Conservation (phyloP, 2,329 filamentous ascomycete species). For the Colletotrichum liriopes region DNA sequence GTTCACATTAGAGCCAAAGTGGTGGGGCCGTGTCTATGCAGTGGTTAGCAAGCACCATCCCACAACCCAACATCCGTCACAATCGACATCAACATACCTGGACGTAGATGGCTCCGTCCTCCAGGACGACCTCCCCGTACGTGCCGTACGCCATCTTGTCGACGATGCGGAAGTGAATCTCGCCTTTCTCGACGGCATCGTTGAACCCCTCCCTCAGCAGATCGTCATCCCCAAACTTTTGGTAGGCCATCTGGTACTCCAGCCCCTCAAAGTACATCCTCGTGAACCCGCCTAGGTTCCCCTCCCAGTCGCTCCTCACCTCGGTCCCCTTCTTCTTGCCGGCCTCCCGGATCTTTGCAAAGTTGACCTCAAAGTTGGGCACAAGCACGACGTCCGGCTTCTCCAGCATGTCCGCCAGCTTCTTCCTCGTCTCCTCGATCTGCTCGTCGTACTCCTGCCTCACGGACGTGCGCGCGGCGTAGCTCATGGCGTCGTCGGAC, state of each 20-base stretch:
- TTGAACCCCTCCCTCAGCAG: constrained; percentile 65
- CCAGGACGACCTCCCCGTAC: constrained; percentile 64
- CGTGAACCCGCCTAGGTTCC: constrained; percentile 58
- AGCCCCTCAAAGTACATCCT: constrained; percentile 62
- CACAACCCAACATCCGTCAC: no score
- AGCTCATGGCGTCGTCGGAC: constrained; percentile 55
- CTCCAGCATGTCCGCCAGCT: constrained; percentile 54
- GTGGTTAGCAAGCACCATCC: constrained; percentile 3
- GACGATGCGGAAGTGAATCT: constrained; percentile 63
- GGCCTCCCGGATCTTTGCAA: constrained; percentile 56
- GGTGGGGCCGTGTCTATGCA: constrained; percentile 51
- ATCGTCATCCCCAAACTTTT: constrained; percentile 65
- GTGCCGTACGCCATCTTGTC: constrained; percentile 58
- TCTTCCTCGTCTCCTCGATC: constrained; percentile 57
- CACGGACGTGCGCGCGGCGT: constrained; percentile 60
- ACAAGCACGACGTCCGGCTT: constrained; percentile 61
- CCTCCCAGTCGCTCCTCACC: constrained; percentile 60
- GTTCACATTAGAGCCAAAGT: constrained; percentile 56
- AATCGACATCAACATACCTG: constrained; percentile 54
- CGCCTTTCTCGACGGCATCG: constrained; percentile 61
- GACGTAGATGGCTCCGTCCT: constrained; percentile 66
- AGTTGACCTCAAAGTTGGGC: constrained; percentile 63
- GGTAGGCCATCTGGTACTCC: constrained; percentile 56
- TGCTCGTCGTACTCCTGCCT: constrained; percentile 60
- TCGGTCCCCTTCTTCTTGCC: constrained; percentile 50